These are phyloP conservation scores for Rubia peregrina DNA, from an alignment of 305 asterid species.

Conservation along the genomic window DNA sequence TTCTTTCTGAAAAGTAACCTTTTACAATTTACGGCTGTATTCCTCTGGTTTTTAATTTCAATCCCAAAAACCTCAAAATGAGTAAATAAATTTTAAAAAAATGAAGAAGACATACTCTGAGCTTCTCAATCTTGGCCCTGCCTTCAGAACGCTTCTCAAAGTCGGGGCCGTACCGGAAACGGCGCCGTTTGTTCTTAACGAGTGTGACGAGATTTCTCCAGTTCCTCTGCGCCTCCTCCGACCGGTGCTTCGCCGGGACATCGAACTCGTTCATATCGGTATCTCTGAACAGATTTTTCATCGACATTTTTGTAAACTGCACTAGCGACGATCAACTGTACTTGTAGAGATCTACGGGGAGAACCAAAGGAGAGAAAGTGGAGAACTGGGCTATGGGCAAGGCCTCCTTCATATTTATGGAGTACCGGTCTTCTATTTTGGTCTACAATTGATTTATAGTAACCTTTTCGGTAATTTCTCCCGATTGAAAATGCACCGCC, in stretches of 20 bases:
- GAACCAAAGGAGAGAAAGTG: not conserved
- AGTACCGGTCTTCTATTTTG: too few relatives aligned
- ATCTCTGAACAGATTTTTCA: constrained; percentile 17
- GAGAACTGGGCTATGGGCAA: not conserved
- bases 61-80: not conserved
- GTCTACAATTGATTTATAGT: not conserved
- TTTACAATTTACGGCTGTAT: not conserved
- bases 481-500: too few relatives aligned
- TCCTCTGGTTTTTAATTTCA: not conserved
- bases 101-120: constrained; percentile 43
- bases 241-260: constrained; percentile 45
- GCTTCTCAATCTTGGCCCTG: constrained; percentile 41
- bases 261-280: constrained; percentile 43
- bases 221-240: constrained; percentile 48
- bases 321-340: not conserved
- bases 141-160: constrained; percentile 66
- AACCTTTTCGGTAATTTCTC: not conserved
- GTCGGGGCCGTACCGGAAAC: constrained; percentile 66
- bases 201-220: constrained; percentile 74
- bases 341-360: not conserved
- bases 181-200: constrained; percentile 62
- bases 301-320: constrained; percentile 13
- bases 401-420: not conserved
- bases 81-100: not conserved
- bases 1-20: too few relatives aligned